Percentiles rank a stretch among this genome's conserved stretches.
phyloP scores from a whole-genome alignment of 2,329 filamentous ascomycete genomes.

The Xylariaceae sp. region DNA sequence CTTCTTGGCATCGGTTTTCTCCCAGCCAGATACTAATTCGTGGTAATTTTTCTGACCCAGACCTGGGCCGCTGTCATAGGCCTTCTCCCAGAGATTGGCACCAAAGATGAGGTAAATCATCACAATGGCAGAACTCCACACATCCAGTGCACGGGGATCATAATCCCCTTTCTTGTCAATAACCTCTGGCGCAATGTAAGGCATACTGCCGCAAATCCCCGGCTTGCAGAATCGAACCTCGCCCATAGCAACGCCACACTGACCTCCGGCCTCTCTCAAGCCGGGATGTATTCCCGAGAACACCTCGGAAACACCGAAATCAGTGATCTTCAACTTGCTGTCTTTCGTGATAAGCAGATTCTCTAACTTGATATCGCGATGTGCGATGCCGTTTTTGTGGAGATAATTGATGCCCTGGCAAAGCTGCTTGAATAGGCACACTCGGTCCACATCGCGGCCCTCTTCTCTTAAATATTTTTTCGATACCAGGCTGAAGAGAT shows the following conservation, averaged over 20 bases:
- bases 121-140: conserved; percentile 82
- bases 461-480: conserved; percentile 63
- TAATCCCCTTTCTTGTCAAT: conserved; percentile 60
- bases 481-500: conserved; percentile 71
- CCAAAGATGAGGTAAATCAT: conserved; percentile 73
- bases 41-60: conserved; percentile 54
- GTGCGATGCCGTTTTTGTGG: conserved; percentile 78
- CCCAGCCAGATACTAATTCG: conserved; percentile 63
- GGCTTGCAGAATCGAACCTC: conserved; percentile 68
- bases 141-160: conserved; percentile 75
- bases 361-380: conserved; percentile 87
- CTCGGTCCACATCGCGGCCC: conserved; percentile 63
- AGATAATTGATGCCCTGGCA: conserved; percentile 78
- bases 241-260: conserved; percentile 69
- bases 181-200: conserved; percentile 85
- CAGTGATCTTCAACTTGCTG: conserved; percentile 83
- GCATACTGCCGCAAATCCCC: conserved; percentile 78
- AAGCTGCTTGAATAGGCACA: conserved; percentile 87
- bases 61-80: conserved; percentile 41
- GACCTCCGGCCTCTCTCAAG: conserved; percentile 64
- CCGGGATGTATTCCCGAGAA: conserved; percentile 80
- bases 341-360: conserved; percentile 76
- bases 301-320: conserved; percentile 86
- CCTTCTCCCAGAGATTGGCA: conserved; percentile 70
- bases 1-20: conserved; percentile 59